A percentile compares a stretch with the other conserved stretches of the same genome.
Conservation (phyloP, 2,329 filamentous ascomycete genomes). For the Colletotrichum orbiculare region DNA sequence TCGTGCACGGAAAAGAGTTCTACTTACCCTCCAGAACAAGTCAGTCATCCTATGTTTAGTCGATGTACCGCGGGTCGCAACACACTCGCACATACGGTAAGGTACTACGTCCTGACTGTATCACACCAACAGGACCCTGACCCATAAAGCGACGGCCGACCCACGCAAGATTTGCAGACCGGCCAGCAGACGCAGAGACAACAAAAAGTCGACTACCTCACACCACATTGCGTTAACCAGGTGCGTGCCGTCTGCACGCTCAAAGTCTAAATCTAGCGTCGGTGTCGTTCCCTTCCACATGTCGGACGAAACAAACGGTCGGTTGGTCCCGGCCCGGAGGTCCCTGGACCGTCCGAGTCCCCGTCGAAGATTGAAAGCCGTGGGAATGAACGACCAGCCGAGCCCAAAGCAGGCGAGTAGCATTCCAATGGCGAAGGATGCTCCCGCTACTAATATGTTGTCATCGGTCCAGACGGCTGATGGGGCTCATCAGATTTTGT, state of each 20-base stretch:
- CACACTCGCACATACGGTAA: not conserved
- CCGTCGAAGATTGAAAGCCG: too few relatives aligned
- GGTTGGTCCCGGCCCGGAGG: slow-evolving; percentile 3
- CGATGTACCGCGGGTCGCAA: slow-evolving; percentile 7
- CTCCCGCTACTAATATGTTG: too few relatives aligned
- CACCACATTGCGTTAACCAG: not conserved
- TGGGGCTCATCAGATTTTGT: too few relatives aligned
- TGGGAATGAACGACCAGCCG: too few relatives aligned
- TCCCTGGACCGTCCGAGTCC: too few relatives aligned
- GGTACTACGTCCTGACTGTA: slow-evolving; percentile 1
- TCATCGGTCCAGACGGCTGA: too few relatives aligned
- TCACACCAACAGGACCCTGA: slow-evolving; percentile 16
- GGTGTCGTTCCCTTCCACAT: slow-evolving; percentile 25
- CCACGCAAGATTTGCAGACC: slow-evolving; percentile 11
- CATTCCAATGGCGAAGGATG: too few relatives aligned
- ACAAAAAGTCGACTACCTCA: slow-evolving; percentile 1
- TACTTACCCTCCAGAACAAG: slow-evolving; percentile 10
- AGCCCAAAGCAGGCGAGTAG: not conserved
- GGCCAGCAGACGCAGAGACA: slow-evolving; percentile 21
- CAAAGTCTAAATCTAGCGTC: slow-evolving; percentile 16
- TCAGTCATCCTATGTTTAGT: slow-evolving; percentile 32
- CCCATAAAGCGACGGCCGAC: slow-evolving; percentile 12
- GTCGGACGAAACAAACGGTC: slow-evolving; percentile 29
- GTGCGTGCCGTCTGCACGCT: slow-evolving; percentile 22
- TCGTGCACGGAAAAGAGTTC: too few relatives aligned